phyloP scores from a whole-genome alignment of 73 alveolate species.

The Tetrahymena elliotti region DNA sequence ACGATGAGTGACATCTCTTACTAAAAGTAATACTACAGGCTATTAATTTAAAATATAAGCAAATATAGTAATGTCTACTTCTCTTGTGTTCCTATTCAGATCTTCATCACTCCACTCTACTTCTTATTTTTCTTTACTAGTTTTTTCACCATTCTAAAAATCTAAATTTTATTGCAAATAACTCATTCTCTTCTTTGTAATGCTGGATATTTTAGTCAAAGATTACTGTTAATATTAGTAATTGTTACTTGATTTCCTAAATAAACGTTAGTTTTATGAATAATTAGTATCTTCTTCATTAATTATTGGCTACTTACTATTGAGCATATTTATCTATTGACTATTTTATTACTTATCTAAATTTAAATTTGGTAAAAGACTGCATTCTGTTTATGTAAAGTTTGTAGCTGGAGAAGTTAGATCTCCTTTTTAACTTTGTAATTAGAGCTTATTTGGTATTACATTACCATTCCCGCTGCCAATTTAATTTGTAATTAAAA shows the following conservation, averaged over 20 bases:
- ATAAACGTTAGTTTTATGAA: too few relatives aligned
- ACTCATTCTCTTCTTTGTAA: neutral
- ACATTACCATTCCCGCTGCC: neutral
- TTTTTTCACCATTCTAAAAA: neutral
- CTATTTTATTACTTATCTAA: neutral
- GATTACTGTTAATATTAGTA: neutral
- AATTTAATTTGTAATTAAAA: neutral
- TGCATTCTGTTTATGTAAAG: neutral
- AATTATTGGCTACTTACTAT: neutral
- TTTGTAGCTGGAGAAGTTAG: neutral
- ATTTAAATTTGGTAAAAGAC: neutral
- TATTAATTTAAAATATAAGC: neutral
- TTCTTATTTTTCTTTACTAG: neutral
- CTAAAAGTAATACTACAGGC: conserved; percentile 11
- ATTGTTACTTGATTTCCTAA: neutral
- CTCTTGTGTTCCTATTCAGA: neutral
- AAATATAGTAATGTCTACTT: neutral
- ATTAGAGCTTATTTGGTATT: neutral
- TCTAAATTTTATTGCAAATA: neutral
- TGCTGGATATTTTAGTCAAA: neutral
- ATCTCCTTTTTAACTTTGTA: neutral
- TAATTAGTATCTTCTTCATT: neutral
- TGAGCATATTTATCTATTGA: neutral
- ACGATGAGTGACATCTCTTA: conserved; percentile 34
- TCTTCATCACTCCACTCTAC: neutral